These are phyloP conservation scores for Mimosa pudica DNA, from an alignment of 306 rosid species.

Conservation along the genomic window DNA sequence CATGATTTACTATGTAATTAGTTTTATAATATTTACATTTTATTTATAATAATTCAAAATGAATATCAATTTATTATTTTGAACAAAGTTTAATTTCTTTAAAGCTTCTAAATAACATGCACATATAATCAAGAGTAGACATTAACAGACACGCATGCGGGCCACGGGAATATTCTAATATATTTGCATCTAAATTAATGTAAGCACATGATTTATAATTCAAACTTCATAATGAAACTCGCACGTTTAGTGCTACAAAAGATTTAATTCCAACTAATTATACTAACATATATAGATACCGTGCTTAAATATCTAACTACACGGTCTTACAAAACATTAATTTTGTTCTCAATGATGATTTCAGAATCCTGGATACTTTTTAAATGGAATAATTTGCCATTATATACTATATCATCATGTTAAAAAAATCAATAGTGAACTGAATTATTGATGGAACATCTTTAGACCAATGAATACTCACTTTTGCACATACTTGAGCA, in stretches of 20 bases:
- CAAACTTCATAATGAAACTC: conserved; percentile 12
- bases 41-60: too few relatives aligned
- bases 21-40: too few relatives aligned
- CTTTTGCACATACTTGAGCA: conserved; percentile 19
- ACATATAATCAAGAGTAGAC: neutral
- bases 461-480: conserved; percentile 26
- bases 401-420: neutral
- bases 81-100: neutral
- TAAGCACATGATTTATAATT: neutral
- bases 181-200: neutral
- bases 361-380: conserved; percentile 27
- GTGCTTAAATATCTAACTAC: neutral
- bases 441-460: conserved; percentile 37
- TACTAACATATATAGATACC: neutral
- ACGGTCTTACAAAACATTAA: neutral
- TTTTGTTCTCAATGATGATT: conserved; percentile 32
- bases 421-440: conserved; percentile 24
- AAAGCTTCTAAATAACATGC: too few relatives aligned
- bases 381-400: conserved; percentile 11
- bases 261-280: conserved; percentile 15
- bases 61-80: too few relatives aligned
- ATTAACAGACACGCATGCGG: neutral
- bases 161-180: conserved; percentile 4
- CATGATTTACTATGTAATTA: neutral
- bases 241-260: neutral